phyloP scores from a whole-genome alignment of 345 rosid species.

The Salix caprea region DNA sequence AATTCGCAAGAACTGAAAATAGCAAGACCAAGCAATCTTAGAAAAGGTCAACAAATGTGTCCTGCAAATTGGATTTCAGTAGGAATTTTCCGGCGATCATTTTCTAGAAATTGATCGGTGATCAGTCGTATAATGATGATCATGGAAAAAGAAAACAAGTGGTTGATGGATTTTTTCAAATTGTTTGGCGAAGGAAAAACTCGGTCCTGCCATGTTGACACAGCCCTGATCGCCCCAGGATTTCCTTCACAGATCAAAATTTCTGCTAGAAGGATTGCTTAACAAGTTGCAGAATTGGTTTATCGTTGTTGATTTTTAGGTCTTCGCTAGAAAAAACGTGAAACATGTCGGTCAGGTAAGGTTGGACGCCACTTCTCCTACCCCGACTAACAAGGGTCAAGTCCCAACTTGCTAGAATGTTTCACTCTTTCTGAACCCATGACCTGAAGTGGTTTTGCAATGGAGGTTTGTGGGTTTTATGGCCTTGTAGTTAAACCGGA shows the following conservation, averaged over 20 bases:
- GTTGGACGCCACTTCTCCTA: constrained; percentile 22
- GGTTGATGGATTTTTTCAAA: neutral
- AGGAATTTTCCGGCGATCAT: neutral
- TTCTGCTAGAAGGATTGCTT: neutral
- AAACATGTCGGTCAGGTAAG: constrained; percentile 7
- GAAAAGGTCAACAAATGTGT: neutral
- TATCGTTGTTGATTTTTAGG: neutral
- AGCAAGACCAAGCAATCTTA: neutral
- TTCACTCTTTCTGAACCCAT: neutral
- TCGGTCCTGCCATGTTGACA: neutral
- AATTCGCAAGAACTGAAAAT: neutral
- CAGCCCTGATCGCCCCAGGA: neutral
- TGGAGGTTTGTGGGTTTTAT: neutral
- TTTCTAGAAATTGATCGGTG: neutral
- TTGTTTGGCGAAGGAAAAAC: neutral
- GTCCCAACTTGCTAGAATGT: neutral
- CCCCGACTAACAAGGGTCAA: constrained; percentile 15
- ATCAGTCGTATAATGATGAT: neutral
- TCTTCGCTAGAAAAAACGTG: constrained; percentile 9
- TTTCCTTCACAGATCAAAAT: neutral
- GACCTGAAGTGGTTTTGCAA: neutral
- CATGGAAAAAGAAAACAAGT: neutral
- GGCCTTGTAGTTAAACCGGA: neutral
- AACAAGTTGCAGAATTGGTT: neutral
- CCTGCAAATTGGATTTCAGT: neutral